Conservation (phyloP, 257 asterid genomes). For the Marsdenia floribunda region DNA sequence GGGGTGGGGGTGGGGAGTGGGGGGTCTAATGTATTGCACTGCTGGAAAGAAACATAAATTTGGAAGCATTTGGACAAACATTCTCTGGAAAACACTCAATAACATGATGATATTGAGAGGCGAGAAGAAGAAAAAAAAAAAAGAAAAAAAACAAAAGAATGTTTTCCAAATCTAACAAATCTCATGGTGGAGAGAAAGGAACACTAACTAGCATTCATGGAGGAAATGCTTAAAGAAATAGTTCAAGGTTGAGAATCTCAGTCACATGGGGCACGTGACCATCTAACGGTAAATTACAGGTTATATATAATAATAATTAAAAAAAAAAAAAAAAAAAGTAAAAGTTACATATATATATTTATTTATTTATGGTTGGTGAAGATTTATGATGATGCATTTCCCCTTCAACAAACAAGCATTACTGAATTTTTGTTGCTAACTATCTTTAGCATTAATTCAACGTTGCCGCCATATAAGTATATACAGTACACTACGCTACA, state of each 20-base stretch:
- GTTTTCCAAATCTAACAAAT: constrained; percentile 24
- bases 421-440: neutral
- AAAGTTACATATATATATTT: too few species aligned
- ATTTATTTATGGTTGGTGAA: neutral
- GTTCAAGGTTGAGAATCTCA: constrained; percentile 21
- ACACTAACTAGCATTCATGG: neutral
- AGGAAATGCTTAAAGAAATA: constrained; percentile 3
- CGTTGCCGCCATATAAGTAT: neutral
- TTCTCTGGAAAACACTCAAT: constrained; percentile 11
- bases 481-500: neutral
- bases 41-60: neutral
- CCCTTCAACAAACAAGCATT: neutral
- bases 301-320: too few species aligned
- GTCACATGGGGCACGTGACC: constrained; percentile 46
- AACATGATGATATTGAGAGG: constrained; percentile 1
- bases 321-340: neutral
- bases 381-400: neutral
- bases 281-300: constrained; percentile 18
- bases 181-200: neutral
- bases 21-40: neutral
- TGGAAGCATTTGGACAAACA: constrained; percentile 20
- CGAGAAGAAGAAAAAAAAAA: neutral
- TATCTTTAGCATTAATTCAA: neutral
- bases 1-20: too few species aligned
- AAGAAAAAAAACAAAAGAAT: constrained; percentile 19